Conservation (phyloP, 352 stramenopile species). For the Globisporangium camurandrum region DNA sequence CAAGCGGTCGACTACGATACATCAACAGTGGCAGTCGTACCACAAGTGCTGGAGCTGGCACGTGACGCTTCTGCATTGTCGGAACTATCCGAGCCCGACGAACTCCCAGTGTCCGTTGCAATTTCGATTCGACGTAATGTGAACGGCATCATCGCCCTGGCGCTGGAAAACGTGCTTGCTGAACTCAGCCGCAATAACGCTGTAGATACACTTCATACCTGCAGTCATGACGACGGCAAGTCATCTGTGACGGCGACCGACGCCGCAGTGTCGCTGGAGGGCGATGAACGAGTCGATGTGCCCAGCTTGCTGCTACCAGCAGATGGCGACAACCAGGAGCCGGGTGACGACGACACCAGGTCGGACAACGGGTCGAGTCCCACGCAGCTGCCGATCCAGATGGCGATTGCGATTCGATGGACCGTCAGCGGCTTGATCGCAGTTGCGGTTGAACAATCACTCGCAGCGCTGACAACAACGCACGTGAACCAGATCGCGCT, state of each 20-base stretch:
- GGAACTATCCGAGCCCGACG: not conserved
- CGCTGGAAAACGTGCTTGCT: slow-evolving; percentile 18
- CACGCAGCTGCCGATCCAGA: slow-evolving; percentile 22
- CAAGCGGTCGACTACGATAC: too few relatives aligned
- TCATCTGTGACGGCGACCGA: not conserved
- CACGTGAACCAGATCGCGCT: not conserved
- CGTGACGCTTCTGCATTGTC: not conserved
- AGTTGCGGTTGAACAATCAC: slow-evolving; percentile 26
- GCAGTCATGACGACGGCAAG: too few relatives aligned
- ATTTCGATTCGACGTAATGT: slow-evolving; percentile 26
- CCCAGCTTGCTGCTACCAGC: too few relatives aligned
- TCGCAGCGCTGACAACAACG: slow-evolving; percentile 10
- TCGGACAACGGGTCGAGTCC: not conserved
- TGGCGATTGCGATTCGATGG: slow-evolving; percentile 37
- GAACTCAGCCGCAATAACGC: slow-evolving; percentile 8
- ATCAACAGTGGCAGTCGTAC: too few relatives aligned
- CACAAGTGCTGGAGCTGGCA: too few relatives aligned
- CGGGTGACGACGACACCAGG: not conserved
- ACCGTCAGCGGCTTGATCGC: slow-evolving; percentile 33
- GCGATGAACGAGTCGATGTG: too few relatives aligned
- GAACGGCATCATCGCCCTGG: slow-evolving; percentile 21
- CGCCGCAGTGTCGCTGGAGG: not conserved
- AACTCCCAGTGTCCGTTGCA: slow-evolving; percentile 16
- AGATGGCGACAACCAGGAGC: not conserved
- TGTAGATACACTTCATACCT: not conserved